Conservation (phyloP, 2,329 filamentous ascomycete species). For the Cordyceps pruinosa region DNA sequence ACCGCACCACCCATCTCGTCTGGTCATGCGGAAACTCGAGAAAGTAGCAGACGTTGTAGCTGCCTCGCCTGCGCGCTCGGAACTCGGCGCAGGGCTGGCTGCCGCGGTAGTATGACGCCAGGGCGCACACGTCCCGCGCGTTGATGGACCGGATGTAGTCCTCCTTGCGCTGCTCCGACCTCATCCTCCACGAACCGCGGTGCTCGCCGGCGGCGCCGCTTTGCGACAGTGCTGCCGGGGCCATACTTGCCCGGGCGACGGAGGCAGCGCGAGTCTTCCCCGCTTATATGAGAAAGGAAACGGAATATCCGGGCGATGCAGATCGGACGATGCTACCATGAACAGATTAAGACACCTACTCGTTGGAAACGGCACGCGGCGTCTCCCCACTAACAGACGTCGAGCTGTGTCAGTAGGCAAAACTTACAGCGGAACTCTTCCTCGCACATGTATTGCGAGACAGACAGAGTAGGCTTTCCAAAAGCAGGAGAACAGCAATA, state of each 20-base stretch:
- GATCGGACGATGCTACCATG: slow-evolving; percentile 1
- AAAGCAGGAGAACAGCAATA: background rate
- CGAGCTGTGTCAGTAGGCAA: background rate
- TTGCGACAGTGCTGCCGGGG: background rate
- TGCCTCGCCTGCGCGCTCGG: background rate
- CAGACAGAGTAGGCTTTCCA: background rate
- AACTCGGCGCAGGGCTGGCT: background rate
- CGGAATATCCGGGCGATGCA: background rate
- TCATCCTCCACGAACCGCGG: background rate
- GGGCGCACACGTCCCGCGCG: background rate
- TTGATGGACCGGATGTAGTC: slow-evolving; percentile 1
- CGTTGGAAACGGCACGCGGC: background rate
- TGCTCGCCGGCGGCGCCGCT: background rate
- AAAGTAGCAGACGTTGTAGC: slow-evolving; percentile 6
- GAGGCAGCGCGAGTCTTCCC: background rate
- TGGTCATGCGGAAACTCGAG: background rate
- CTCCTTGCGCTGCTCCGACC: background rate
- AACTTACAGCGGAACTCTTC: background rate
- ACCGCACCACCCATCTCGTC: slow-evolving; percentile 6
- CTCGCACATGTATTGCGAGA: background rate
- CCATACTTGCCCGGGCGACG: background rate
- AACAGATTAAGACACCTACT: background rate
- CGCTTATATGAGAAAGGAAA: background rate
- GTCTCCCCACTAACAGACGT: background rate
- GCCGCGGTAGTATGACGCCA: background rate